These are phyloP conservation scores for Teratosphaeria zuluensis DNA, from an alignment of 2,329 filamentous ascomycete genomes.

Conservation along the genomic window DNA sequence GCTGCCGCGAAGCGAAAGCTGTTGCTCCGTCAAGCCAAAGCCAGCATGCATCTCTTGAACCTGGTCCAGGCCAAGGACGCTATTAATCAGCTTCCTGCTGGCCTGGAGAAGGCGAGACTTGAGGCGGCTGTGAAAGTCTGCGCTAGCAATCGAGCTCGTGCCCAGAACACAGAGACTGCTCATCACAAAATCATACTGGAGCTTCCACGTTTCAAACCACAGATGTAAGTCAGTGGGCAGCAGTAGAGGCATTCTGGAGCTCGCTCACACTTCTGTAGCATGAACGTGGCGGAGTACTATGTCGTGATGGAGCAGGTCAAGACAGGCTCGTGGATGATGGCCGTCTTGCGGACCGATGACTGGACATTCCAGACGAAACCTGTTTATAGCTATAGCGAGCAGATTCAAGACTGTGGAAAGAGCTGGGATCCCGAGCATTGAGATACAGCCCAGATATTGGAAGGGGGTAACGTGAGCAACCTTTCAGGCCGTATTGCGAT, in stretches of 20 bases:
- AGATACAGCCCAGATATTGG: neutral
- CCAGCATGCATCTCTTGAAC: neutral
- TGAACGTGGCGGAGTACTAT: too few relatives aligned
- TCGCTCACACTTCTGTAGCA: neutral
- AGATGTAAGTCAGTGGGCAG: neutral
- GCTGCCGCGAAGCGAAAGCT: constrained; percentile 7
- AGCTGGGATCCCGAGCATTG: neutral
- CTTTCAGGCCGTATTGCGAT: too few relatives aligned
- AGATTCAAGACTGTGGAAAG: neutral
- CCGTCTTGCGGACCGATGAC: neutral
- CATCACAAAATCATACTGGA: neutral
- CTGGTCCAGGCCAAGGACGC: neutral
- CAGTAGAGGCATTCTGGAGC: neutral
- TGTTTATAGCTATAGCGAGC: neutral
- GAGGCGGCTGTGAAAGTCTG: neutral
- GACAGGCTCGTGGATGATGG: neutral
- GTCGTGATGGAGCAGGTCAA: neutral
- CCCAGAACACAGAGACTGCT: neutral
- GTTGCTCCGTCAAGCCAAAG: constrained; percentile 4
- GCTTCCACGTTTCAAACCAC: neutral
- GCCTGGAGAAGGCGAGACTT: neutral
- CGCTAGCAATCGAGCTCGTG: neutral
- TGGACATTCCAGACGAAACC: neutral
- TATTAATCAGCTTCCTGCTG: neutral
- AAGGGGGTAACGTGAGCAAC: too few relatives aligned